A percentile compares a stretch with the other conserved stretches of the same genome.
Conservation (phyloP, 176 grass and related monocot genomes). For the Triticum dicoccoides region DNA sequence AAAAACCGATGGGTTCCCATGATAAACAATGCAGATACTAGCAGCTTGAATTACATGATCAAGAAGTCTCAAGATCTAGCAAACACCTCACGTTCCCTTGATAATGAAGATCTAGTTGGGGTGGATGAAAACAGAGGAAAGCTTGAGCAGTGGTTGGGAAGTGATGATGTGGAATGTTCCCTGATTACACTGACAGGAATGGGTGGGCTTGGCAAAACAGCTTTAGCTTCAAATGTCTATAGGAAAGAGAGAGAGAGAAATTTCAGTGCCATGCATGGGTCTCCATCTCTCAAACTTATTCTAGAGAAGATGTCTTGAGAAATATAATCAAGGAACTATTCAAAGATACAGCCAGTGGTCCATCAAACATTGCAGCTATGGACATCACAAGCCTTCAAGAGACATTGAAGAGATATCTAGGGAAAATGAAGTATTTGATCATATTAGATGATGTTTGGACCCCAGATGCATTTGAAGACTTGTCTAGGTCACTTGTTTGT, state of each 20-base stretch:
- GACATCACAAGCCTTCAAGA: neutral
- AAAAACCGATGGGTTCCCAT: neutral
- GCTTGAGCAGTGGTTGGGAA: neutral
- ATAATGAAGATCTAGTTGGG: neutral
- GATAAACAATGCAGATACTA: neutral
- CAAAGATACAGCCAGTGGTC: neutral
- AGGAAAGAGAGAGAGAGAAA: neutral
- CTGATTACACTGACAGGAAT: neutral
- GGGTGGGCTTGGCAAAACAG: neutral
- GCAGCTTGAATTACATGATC: neutral
- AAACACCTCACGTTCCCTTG: no score
- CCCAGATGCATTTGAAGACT: neutral
- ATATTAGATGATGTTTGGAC: constrained; percentile 5
- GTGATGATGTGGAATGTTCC: neutral
- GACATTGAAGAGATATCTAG: neutral
- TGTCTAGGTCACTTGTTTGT: neutral
- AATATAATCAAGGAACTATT: neutral
- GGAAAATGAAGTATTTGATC: neutral
- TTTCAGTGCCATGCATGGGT: no score
- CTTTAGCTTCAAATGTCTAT: neutral
- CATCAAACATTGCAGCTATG: neutral
- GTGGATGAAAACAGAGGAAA: neutral
- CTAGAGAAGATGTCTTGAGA: no score
- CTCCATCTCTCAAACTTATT: no score
- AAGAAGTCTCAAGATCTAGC: neutral